phyloP scores from a whole-genome alignment of 1,284 basidiomycete species.

The Pyrrhoderma noxium region DNA sequence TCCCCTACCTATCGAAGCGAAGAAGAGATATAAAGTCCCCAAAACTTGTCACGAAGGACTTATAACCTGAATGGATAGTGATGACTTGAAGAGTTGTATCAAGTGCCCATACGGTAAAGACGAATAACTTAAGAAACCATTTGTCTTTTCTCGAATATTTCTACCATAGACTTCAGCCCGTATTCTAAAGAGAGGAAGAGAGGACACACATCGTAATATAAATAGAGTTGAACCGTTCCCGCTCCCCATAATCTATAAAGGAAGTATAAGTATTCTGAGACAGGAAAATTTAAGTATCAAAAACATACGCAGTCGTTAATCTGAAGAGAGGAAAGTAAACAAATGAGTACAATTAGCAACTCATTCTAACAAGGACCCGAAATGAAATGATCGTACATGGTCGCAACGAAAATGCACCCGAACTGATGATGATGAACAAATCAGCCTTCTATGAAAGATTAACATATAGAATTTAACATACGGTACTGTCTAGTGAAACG shows the following conservation, averaged over 20 bases:
- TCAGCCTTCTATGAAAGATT: too few species aligned
- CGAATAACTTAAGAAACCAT: constrained; percentile 3
- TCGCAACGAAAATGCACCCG: too few species aligned
- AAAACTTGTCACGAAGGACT: neutral
- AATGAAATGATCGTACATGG: too few species aligned
- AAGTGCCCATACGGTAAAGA: neutral
- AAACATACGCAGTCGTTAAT: neutral
- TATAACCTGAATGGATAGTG: neutral
- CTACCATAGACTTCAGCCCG: neutral
- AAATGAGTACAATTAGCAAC: too few species aligned
- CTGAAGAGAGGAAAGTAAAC: neutral
- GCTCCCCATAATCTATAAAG: constrained; percentile 11
- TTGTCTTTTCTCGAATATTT: constrained; percentile 9
- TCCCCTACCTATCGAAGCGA: neutral
- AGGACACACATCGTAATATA: constrained; percentile 11
- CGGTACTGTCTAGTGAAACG: too few species aligned
- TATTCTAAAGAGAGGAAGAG: neutral
- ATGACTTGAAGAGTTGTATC: neutral
- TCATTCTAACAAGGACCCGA: too few species aligned
- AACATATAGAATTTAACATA: too few species aligned
- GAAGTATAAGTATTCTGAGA: neutral
- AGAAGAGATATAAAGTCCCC: neutral
- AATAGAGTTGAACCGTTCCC: constrained; percentile 9
- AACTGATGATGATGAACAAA: too few species aligned
- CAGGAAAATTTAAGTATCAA: neutral